Evolutionary conservation across 768 basidiomycete species (phyloP).

Genomic region (Kwoniella shandongensis): DNA sequence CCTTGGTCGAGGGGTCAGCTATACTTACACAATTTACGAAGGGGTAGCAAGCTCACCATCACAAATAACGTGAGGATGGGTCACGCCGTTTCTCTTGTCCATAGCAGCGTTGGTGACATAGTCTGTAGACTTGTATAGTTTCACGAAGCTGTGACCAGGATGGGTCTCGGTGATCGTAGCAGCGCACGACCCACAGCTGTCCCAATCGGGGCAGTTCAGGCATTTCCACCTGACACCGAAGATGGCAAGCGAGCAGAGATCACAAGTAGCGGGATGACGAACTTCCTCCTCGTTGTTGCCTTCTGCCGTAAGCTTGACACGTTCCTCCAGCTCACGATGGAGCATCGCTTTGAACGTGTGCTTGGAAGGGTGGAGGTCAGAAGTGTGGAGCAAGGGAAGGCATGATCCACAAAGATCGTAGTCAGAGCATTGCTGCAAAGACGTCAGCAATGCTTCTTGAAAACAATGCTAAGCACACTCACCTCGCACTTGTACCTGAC

Average conservation of each 20-base stretch:
- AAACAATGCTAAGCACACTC: neutral
- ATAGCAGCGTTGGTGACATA: constrained; percentile 19
- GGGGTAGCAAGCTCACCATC: constrained; percentile 30
- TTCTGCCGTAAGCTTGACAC: constrained; percentile 31
- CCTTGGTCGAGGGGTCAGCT: constrained; percentile 19
- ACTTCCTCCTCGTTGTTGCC: constrained; percentile 11
- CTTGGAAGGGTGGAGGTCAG: constrained; percentile 37
- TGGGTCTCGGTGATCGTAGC: constrained; percentile 33
- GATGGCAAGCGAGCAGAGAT: constrained; percentile 44
- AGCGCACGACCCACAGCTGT: constrained; percentile 44
- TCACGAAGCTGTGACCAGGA: constrained; percentile 47
- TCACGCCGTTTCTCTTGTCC: constrained; percentile 16
- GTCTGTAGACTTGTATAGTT: constrained; percentile 40
- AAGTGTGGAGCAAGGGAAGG: constrained; percentile 42
- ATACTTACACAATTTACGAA: neutral
- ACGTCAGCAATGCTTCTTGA: constrained; percentile 1
- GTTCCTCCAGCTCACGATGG: constrained; percentile 42
- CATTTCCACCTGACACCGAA: constrained; percentile 50
- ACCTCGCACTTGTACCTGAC: constrained; percentile 52
- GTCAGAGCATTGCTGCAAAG: constrained; percentile 34
- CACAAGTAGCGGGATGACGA: constrained; percentile 43
- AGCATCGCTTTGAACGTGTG: constrained; percentile 51
- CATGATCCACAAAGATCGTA: constrained; percentile 51
- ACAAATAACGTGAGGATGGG: constrained; percentile 43
- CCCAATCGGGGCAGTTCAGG: constrained; percentile 52